Conservation (phyloP, 2,329 filamentous ascomycete species). For the Aspergillus versicolor region DNA sequence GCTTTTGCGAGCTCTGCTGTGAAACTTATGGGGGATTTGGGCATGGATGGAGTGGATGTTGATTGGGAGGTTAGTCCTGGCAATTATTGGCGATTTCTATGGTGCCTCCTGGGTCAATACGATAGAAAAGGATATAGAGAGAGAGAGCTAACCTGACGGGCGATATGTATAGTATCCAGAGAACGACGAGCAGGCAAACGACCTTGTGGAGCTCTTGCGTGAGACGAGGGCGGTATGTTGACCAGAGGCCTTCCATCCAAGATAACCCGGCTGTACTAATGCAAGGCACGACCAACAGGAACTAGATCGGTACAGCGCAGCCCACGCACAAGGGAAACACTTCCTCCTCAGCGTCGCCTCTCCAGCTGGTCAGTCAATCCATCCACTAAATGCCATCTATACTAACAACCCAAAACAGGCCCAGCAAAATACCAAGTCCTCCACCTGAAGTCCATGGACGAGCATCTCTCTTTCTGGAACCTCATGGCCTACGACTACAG, state of each 20-base stretch:
- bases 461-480: conserved; percentile 53
- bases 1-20: conserved; percentile 70
- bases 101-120: not conserved
- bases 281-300: conserved; percentile 24
- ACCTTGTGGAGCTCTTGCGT: conserved; percentile 37
- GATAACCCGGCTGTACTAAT: not conserved
- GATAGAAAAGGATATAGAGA: no score
- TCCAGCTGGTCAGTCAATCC: conserved; percentile 37
- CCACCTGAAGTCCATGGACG: conserved; percentile 46
- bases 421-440: conserved; percentile 46
- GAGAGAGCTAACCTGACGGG: not conserved
- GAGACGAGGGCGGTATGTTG: conserved; percentile 29
- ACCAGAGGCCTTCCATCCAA: not conserved
- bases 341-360: conserved; percentile 49
- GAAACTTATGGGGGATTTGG: conserved; percentile 71
- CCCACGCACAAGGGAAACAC: conserved; percentile 39
- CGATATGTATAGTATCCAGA: conserved; percentile 29
- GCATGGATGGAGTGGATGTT: conserved; percentile 57
- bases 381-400: not conserved
- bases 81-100: not conserved
- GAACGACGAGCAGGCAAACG: conserved; percentile 31
- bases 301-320: conserved; percentile 42
- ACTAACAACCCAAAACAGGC: conserved; percentile 24
- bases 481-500: conserved; percentile 84
- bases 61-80: conserved; percentile 38